A percentile compares a stretch with the other conserved stretches of the same genome.
These are phyloP conservation scores for Eleusine coracana DNA, from an alignment of 176 grass and related monocot genomes.

Conservation along the genomic window DNA sequence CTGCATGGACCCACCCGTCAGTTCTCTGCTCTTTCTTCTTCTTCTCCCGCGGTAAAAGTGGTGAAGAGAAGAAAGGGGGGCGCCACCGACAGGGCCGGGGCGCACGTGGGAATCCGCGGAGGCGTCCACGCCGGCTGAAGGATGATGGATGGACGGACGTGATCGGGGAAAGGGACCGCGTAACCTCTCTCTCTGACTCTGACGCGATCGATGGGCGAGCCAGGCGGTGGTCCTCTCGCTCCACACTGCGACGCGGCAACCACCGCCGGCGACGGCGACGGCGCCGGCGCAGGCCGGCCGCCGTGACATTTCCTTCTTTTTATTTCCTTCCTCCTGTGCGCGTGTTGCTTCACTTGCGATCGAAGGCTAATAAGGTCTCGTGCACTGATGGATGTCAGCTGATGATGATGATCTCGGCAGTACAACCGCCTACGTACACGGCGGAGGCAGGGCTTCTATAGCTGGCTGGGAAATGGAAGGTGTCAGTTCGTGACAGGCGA, in stretches of 20 bases:
- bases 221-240: slow-evolving; percentile 37
- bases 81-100: slow-evolving; percentile 47
- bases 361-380: background rate
- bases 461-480: background rate
- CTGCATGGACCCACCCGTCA: background rate
- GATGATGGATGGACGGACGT: background rate
- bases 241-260: slow-evolving; percentile 36
- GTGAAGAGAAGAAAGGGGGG: too few relatives aligned
- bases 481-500: background rate
- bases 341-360: background rate
- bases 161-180: slow-evolving; percentile 53
- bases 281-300: background rate
- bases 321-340: background rate
- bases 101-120: slow-evolving; percentile 13
- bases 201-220: background rate
- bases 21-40: background rate
- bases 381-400: background rate
- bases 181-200: slow-evolving; percentile 35
- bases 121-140: slow-evolving; percentile 8
- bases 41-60: background rate
- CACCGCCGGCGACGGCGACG: background rate
- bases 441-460: background rate
- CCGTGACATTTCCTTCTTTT: background rate
- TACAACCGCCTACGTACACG: background rate
- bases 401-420: background rate